Base-by-base conservation (phyloP, 1,284 basidiomycete genomes). In the Flammula alnicola region DNA sequence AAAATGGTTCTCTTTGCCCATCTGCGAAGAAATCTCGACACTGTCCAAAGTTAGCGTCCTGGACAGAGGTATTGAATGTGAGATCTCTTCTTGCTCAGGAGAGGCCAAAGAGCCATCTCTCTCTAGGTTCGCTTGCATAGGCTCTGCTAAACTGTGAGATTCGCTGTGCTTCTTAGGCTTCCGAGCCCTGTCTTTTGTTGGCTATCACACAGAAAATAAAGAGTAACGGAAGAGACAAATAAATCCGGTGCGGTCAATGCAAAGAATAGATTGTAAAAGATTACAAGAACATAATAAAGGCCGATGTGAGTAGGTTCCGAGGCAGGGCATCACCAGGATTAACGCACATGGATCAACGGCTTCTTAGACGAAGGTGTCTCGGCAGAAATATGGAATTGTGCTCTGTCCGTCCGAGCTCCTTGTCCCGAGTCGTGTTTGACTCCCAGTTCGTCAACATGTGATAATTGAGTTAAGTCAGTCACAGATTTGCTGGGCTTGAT, bases 301-400 rank as follows among this genome's bases (percentile, higher is more conserved):
- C 45, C 54, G 55, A 54, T 61, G 64, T 75, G 71, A 76, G 74
- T 68, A 73, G 62, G 62, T 62, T 68, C 66, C 63, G 61, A 63
- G 56, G 58, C 61, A 63, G 58, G 60, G 49, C 72, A 79, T 83
- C 74, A 81, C 82, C 83, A 75, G 76, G 82, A 79, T 75, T 78
- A 79, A 91, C 88, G 85, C 81, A 91, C 88, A 83, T 91, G 88
- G 71, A 79, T 84, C 73, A 90, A 70, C 58, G 87, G 83, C 65
- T 81, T 83, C 57, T 79, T 76, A 50, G 77, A 68, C 47, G 76
- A 71, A 20, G 70, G 61, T 49, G 78, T 64, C 44, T 74, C 65
- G 47, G 70, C 57, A 52, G 60, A 54, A 55, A 58, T 57, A 46
- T 49, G 52, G 61, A 64, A 65, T 64, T 58, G 61, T 56, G 32